Evolutionary conservation across 1,139 yeast species (phyloP).

Genomic region (Meyerozyma guilliermondii): DNA sequence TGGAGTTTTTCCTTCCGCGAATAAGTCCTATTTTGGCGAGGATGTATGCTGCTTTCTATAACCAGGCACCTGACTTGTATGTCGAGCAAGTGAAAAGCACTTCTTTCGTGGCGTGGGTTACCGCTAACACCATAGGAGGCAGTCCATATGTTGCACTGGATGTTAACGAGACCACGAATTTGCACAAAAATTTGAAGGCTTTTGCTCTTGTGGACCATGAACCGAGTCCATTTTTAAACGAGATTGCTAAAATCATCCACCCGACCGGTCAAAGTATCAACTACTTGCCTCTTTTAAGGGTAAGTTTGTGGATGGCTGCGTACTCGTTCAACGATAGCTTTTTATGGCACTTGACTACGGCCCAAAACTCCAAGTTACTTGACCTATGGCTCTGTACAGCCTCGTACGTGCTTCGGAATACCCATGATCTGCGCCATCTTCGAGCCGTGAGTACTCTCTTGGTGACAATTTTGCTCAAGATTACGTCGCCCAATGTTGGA

Average conservation of each 20-base stretch:
- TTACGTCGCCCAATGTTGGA: slow-evolving; percentile 16
- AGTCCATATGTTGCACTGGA: slow-evolving; percentile 22
- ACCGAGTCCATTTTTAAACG: not conserved
- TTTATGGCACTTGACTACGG: slow-evolving; percentile 14
- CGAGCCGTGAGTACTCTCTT: slow-evolving; percentile 21
- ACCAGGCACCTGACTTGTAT: slow-evolving; percentile 28
- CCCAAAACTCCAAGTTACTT: slow-evolving; percentile 18
- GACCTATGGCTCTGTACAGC: slow-evolving; percentile 34
- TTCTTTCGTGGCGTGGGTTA: slow-evolving; percentile 40
- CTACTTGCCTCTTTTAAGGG: slow-evolving; percentile 8
- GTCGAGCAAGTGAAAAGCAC: slow-evolving; percentile 21
- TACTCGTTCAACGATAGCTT: slow-evolving; percentile 23
- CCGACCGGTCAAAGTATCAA: not conserved
- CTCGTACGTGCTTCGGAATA: slow-evolving; percentile 36
- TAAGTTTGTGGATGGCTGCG: slow-evolving; percentile 13
- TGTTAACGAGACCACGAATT: slow-evolving; percentile 14
- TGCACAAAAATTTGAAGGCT: slow-evolving; percentile 9
- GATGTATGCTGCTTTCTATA: slow-evolving; percentile 26
- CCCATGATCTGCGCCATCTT: slow-evolving; percentile 22
- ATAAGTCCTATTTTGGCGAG: slow-evolving; percentile 23
- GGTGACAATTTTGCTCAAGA: slow-evolving; percentile 18
- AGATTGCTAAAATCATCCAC: not conserved
- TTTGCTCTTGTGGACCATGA: not conserved
- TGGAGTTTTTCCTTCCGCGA: slow-evolving; percentile 15
- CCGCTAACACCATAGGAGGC: slow-evolving; percentile 25